Percentiles rank a stretch among this genome's conserved stretches.
Evolutionary conservation across 176 grass and related monocot genomes (phyloP).

Genomic region (Pontederia paniculata): DNA sequence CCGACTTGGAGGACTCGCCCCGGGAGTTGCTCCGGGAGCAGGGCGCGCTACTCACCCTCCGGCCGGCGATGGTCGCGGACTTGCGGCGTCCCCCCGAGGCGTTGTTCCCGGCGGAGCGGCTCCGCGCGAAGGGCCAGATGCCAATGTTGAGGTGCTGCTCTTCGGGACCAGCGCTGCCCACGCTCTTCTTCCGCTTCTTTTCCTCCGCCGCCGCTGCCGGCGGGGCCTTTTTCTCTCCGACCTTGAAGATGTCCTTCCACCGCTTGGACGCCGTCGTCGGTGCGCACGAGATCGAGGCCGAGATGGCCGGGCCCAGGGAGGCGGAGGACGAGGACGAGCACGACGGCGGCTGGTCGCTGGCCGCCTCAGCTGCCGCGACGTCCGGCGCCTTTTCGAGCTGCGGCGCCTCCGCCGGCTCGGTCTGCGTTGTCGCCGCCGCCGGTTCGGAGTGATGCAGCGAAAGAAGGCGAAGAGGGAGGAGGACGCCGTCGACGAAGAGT

Average conservation of each 20-base stretch:
- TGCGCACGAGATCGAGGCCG: not conserved
- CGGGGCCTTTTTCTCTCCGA: not conserved
- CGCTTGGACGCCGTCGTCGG: not conserved
- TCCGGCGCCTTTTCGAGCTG: conserved; percentile 8
- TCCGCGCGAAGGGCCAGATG: conserved; percentile 10
- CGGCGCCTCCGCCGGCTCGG: not conserved
- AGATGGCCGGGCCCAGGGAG: not conserved
- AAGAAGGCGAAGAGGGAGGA: conserved; percentile 3
- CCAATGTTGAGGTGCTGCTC: not conserved
- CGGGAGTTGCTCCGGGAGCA: conserved; percentile 14
- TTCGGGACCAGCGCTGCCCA: not conserved
- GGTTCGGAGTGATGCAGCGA: not conserved
- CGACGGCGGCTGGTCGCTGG: not conserved
- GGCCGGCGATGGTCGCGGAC: not conserved
- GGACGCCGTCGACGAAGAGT: conserved; percentile 7
- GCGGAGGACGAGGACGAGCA: not conserved
- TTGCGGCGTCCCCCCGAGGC: not conserved
- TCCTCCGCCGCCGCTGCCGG: not conserved
- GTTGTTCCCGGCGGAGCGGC: not conserved
- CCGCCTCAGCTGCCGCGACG: no score
- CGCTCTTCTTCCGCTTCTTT: not conserved
- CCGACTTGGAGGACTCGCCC: conserved; percentile 1
- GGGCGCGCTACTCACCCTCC: conserved; percentile 7
- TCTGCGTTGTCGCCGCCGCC: not conserved
- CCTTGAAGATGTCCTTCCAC: conserved; percentile 6